A percentile compares a stretch with the other conserved stretches of the same genome.
Evolutionary conservation across 2,329 filamentous ascomycete species (phyloP).

Genomic region (Hymenoscyphus repandus): DNA sequence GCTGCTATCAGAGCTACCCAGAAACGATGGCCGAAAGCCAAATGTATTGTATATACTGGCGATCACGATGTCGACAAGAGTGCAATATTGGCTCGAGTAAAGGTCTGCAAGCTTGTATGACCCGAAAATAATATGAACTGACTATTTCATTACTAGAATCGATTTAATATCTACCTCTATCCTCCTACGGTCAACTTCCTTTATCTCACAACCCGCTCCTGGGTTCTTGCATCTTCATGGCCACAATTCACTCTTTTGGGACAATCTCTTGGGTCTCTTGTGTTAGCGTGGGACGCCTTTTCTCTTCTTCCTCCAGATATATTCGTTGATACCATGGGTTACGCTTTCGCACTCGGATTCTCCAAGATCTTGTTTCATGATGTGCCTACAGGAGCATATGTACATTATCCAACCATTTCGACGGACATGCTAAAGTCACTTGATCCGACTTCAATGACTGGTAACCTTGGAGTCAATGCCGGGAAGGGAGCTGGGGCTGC

Average conservation of each 20-base stretch:
- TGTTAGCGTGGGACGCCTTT: constrained; percentile 90
- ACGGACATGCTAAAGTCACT: constrained; percentile 93
- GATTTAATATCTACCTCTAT: constrained; percentile 90
- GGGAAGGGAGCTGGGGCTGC: constrained; percentile 70
- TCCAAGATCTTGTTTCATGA: constrained; percentile 74
- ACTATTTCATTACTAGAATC: constrained; percentile 44
- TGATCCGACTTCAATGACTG: constrained; percentile 53
- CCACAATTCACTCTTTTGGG: constrained; percentile 88
- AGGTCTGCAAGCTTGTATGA: constrained; percentile 42
- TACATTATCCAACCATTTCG: constrained; percentile 97
- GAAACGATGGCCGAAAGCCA: constrained; percentile 78
- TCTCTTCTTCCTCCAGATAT: constrained; percentile 87
- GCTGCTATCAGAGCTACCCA: constrained; percentile 90
- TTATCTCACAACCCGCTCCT: constrained; percentile 82
- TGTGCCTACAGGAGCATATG: constrained; percentile 85
- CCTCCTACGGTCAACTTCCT: constrained; percentile 79
- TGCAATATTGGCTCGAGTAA: constrained; percentile 70
- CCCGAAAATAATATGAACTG: neutral
- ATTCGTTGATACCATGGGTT: constrained; percentile 97
- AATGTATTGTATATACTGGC: constrained; percentile 91
- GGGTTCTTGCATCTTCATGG: constrained; percentile 82
- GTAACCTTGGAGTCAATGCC: constrained; percentile 71
- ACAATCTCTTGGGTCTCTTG: constrained; percentile 84
- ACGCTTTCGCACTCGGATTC: constrained; percentile 82
- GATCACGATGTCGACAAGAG: constrained; percentile 84